Percentiles rank a stretch among this genome's conserved stretches.
Evolutionary conservation across 139 green algal species (phyloP).

Genomic region (Coelastrella sp.): DNA sequence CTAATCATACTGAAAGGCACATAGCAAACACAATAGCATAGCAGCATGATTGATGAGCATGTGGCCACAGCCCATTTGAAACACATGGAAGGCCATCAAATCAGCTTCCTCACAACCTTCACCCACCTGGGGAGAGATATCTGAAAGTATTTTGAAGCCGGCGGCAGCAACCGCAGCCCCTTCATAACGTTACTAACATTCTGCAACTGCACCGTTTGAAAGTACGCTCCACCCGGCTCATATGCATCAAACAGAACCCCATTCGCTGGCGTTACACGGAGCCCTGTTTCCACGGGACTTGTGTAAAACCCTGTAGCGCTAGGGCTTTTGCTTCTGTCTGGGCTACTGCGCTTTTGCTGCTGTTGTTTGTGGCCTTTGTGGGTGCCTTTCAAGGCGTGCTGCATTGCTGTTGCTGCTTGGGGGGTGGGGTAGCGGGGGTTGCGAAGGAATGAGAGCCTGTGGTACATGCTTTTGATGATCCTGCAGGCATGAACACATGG

Average conservation of each 20-base stretch:
- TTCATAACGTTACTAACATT: constrained; percentile 68
- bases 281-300: constrained; percentile 15
- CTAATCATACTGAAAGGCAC: no score
- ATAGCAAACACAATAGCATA: no score
- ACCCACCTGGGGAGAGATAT: constrained; percentile 58
- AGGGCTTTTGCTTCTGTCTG: neutral
- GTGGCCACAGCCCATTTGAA: no score
- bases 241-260: constrained; percentile 72
- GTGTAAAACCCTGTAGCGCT: neutral
- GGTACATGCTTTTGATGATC: constrained; percentile 77
- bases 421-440: constrained; percentile 74
- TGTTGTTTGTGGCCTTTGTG: neutral
- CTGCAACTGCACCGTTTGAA: constrained; percentile 60
- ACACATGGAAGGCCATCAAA: no score
- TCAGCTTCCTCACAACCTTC: neutral
- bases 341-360: neutral
- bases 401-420: constrained; percentile 20
- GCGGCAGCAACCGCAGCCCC: constrained; percentile 65
- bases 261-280: constrained; percentile 63
- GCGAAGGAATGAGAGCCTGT: constrained; percentile 76
- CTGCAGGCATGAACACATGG: constrained; percentile 39
- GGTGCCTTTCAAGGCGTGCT: neutral
- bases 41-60: no score
- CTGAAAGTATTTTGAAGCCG: constrained; percentile 74
- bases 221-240: constrained; percentile 55